Evolutionary conservation across 768 basidiomycete genomes (phyloP).

Genomic region (Russula virescens): DNA sequence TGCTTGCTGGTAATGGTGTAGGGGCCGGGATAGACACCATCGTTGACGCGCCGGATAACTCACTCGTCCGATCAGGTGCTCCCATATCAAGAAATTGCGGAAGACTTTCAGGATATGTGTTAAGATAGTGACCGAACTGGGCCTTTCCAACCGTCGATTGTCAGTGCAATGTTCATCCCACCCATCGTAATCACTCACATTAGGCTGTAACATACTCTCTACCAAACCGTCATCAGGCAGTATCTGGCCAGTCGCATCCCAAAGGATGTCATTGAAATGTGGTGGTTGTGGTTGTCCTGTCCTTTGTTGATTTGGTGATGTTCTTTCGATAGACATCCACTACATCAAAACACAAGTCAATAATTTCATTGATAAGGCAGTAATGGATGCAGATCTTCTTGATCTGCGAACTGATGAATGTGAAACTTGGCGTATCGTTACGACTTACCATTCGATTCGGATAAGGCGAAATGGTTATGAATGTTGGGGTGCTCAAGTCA

Average conservation of each 20-base stretch:
- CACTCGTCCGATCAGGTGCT: no score
- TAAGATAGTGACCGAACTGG: background rate
- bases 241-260: background rate
- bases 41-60: background rate
- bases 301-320: background rate
- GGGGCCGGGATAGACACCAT: background rate
- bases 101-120: background rate
- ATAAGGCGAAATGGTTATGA: background rate
- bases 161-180: background rate
- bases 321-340: background rate
- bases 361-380: background rate
- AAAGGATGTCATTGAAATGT: background rate
- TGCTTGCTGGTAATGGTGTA: background rate
- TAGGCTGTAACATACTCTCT: background rate
- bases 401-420: background rate
- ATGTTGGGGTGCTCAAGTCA: background rate
- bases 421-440: background rate
- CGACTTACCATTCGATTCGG: background rate
- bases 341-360: conserved; percentile 1
- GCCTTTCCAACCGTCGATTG: background rate
- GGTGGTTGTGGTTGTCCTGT: background rate
- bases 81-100: background rate
- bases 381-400: background rate
- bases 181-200: background rate
- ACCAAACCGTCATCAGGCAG: background rate